Evolutionary conservation across 768 basidiomycete genomes (phyloP).

Genomic region (Lanmaoa rubissima): DNA sequence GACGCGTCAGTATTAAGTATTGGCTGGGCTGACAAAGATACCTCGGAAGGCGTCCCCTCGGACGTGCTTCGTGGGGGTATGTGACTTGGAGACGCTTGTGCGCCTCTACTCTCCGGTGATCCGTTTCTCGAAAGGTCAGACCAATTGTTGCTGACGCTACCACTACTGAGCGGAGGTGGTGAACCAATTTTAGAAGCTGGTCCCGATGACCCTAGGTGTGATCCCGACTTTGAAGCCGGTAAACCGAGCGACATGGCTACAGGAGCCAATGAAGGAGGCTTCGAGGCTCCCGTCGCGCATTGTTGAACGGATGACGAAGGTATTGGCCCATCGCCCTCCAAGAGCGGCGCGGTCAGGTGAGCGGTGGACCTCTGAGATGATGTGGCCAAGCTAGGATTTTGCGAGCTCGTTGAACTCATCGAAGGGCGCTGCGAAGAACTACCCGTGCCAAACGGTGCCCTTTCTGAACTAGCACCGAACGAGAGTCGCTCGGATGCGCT

Average conservation of each 20-base stretch:
- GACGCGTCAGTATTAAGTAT: slow-evolving; percentile 11
- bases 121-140: slow-evolving; percentile 18
- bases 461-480: slow-evolving; percentile 17
- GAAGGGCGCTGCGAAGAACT: slow-evolving; percentile 13
- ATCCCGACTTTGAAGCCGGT: slow-evolving; percentile 11
- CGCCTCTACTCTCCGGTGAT: slow-evolving; percentile 14
- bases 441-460: slow-evolving; percentile 9
- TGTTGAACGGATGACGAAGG: slow-evolving; percentile 7
- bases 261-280: slow-evolving; percentile 11
- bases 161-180: slow-evolving; percentile 6
- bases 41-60: slow-evolving; percentile 5
- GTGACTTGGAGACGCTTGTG: slow-evolving; percentile 7
- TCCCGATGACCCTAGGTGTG: slow-evolving; percentile 3
- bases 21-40: slow-evolving; percentile 13
- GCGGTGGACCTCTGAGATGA: slow-evolving; percentile 13
- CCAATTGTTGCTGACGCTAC: neutral
- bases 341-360: slow-evolving; percentile 6
- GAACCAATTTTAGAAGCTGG: slow-evolving; percentile 10
- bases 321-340: slow-evolving; percentile 18
- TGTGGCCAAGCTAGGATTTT: slow-evolving; percentile 2
- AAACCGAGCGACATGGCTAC: slow-evolving; percentile 16
- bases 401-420: slow-evolving; percentile 1
- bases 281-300: slow-evolving; percentile 3
- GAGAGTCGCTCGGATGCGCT: slow-evolving; percentile 18
- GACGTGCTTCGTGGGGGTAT: slow-evolving; percentile 6